A percentile compares a stretch with the other conserved stretches of the same genome.
Evolutionary conservation across 495 filamentous ascomycete genomes (phyloP).

Genomic region (Penicillium atrosanguineum): DNA sequence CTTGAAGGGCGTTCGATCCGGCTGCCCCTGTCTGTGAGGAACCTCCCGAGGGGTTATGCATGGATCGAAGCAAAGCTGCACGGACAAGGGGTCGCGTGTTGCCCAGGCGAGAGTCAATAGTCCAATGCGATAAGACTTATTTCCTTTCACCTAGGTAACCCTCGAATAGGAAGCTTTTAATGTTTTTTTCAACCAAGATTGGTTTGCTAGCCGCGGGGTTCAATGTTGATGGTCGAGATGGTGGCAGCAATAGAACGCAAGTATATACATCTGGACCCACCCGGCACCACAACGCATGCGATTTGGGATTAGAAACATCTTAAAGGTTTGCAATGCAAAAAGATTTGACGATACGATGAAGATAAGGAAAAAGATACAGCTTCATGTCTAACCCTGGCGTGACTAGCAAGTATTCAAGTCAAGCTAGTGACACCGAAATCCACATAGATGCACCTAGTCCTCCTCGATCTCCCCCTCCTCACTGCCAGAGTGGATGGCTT

Average conservation of each 20-base stretch:
- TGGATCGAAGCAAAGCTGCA: neutral
- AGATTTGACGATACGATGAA: neutral
- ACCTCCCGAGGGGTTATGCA: too few species aligned
- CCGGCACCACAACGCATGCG: too few species aligned
- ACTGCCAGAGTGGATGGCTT: constrained; percentile 75
- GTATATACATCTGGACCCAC: neutral
- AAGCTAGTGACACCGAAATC: neutral
- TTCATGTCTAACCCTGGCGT: neutral
- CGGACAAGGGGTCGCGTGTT: neutral
- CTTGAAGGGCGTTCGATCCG: too few species aligned
- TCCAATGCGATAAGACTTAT: neutral
- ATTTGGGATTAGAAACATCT: too few species aligned
- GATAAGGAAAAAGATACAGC: neutral
- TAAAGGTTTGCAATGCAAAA: too few species aligned
- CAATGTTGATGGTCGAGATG: neutral
- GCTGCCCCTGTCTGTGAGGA: too few species aligned
- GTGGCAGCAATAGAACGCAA: neutral
- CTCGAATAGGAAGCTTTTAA: neutral
- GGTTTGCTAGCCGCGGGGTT: neutral
- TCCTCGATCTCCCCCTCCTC: constrained; percentile 99
- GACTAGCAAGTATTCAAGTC: neutral
- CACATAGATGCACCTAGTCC: constrained; percentile 49
- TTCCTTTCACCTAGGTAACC: neutral
- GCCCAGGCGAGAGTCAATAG: constrained; percentile 1
- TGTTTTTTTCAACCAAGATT: neutral